Conservation (phyloP, 371 early-diverging fungal genomes). For the Apophysomyces elegans region DNA sequence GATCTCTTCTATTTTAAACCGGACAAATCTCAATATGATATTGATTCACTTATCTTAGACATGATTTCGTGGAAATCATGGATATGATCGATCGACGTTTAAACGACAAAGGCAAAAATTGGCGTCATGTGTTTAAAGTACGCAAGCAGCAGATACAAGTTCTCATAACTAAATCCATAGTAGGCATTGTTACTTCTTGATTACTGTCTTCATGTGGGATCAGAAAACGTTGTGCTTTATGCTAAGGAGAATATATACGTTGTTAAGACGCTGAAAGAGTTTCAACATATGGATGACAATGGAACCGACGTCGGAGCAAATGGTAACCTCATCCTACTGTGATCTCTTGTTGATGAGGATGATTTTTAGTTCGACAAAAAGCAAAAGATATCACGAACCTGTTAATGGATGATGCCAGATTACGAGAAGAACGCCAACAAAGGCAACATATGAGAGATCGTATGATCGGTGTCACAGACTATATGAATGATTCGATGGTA, state of each 20-base stretch:
- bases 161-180: conserved; percentile 15
- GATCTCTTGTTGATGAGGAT: background rate
- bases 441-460: conserved; percentile 68
- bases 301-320: conserved; percentile 91
- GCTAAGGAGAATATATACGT: conserved; percentile 89
- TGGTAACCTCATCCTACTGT: conserved; percentile 48
- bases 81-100: conserved; percentile 96
- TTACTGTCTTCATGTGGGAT: conserved; percentile 81
- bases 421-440: conserved; percentile 77
- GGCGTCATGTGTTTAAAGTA: conserved; percentile 98
- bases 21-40: conserved; percentile 1
- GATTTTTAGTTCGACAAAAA: conserved; percentile 84
- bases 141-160: conserved; percentile 11
- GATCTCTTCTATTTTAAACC: conserved; percentile 11
- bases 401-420: conserved; percentile 77
- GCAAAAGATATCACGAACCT: conserved; percentile 89
- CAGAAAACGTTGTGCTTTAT: conserved; percentile 87
- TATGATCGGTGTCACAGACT: conserved; percentile 52
- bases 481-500: conserved; percentile 39
- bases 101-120: conserved; percentile 97
- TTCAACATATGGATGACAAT: conserved; percentile 92
- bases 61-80: conserved; percentile 94
- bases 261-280: conserved; percentile 95
- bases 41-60: conserved; percentile 53
- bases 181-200: conserved; percentile 65